Percentiles rank a stretch among this genome's conserved stretches.
phyloP scores from a whole-genome alignment of 106 monocot genomes.

The Apostasia shenzhenica region DNA sequence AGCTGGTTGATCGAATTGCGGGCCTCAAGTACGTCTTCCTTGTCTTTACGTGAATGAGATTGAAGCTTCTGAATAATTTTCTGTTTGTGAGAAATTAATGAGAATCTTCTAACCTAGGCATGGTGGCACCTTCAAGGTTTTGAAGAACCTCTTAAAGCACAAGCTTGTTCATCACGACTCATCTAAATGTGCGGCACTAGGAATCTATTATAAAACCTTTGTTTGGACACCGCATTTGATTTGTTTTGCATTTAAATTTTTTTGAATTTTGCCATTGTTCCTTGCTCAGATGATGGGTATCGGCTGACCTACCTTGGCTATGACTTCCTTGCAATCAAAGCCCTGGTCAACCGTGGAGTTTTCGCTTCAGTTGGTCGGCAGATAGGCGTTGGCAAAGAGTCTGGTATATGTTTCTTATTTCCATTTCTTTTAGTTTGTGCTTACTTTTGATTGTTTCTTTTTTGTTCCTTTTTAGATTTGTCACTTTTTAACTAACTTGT shows the following conservation, averaged over 20 bases:
- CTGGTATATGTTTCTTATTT: constrained; percentile 36
- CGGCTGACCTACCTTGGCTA: constrained; percentile 98
- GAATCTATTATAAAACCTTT: not conserved
- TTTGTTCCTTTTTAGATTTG: not conserved
- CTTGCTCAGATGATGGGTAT: constrained; percentile 80
- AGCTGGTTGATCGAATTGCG: constrained; percentile 86
- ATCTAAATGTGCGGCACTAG: constrained; percentile 59
- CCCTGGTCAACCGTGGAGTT: constrained; percentile 88
- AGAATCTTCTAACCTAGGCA: constrained; percentile 39
- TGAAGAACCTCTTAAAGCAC: constrained; percentile 90
- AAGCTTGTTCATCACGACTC: constrained; percentile 93
- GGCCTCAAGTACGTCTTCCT: constrained; percentile 58
- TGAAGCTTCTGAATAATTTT: constrained; percentile 5
- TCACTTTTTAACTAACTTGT: not conserved
- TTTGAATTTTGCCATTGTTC: not conserved
- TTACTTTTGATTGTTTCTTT: not conserved
- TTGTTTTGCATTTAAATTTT: not conserved
- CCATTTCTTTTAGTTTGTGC: not conserved
- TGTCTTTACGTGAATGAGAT: not conserved
- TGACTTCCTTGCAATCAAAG: constrained; percentile 97
- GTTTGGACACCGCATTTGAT: not conserved
- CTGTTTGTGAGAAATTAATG: not conserved
- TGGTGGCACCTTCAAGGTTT: constrained; percentile 90
- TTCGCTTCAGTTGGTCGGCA: constrained; percentile 83
- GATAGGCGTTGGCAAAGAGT: constrained; percentile 98